Percentiles rank a stretch among this genome's conserved stretches.
These are phyloP conservation scores for Kodamaea neixiangensis DNA, from an alignment of 805 yeast genomes.

Conservation along the genomic window DNA sequence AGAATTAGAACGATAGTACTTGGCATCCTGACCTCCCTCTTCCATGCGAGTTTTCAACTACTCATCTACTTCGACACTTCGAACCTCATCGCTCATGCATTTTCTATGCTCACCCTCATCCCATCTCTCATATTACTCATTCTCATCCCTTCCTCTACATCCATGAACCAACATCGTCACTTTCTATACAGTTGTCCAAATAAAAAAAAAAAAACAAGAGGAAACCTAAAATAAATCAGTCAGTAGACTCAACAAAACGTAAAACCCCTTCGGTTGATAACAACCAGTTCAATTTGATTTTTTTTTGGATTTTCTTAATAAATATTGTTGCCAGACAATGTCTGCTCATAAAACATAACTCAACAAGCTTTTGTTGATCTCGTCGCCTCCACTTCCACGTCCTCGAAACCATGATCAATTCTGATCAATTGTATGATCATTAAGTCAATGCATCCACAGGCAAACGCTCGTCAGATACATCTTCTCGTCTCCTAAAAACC, in stretches of 20 bases:
- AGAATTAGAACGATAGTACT: too few species aligned
- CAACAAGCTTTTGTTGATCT: not conserved
- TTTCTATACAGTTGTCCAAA: not conserved
- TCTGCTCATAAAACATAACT: conserved; percentile 8
- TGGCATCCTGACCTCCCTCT: too few species aligned
- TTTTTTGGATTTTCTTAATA: conserved; percentile 8
- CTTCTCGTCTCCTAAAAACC: not conserved
- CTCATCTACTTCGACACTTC: too few species aligned
- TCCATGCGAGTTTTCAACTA: too few species aligned
- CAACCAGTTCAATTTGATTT: conserved; percentile 1
- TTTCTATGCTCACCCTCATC: not conserved
- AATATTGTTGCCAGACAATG: conserved; percentile 1
- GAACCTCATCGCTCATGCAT: too few species aligned
- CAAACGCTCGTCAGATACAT: not conserved
- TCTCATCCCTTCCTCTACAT: not conserved
- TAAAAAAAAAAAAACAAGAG: conserved; percentile 3
- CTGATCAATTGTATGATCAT: not conserved
- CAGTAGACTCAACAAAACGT: conserved; percentile 5
- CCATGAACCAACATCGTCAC: not conserved
- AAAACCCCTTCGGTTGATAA: conserved; percentile 4
- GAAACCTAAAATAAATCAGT: conserved; percentile 9
- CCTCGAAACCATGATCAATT: not conserved
- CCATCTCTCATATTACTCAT: not conserved
- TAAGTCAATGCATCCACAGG: not conserved
- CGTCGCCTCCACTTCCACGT: not conserved